A percentile compares a stretch with the other conserved stretches of the same genome.
These are phyloP conservation scores for Carpinus fangiana DNA, from an alignment of 306 rosid species.

Conservation along the genomic window DNA sequence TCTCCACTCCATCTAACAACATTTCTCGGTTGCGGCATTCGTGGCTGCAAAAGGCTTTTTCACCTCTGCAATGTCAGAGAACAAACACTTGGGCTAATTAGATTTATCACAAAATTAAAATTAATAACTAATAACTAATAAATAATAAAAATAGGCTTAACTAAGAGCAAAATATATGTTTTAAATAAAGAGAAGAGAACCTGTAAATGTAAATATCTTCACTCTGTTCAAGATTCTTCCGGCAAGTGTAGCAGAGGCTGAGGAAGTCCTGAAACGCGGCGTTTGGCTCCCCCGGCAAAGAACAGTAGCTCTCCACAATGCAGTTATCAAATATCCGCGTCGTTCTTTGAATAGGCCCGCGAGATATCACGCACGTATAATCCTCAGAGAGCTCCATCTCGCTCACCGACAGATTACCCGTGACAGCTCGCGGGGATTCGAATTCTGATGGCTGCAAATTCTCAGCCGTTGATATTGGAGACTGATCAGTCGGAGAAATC, in stretches of 20 bases:
- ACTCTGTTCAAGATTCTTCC: slow-evolving; percentile 68
- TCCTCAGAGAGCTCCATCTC: slow-evolving; percentile 85
- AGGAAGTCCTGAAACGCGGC: slow-evolving; percentile 52
- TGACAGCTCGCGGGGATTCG: slow-evolving; percentile 20
- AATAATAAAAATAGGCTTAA: too few species aligned
- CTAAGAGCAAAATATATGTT: too few species aligned
- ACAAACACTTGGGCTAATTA: background rate
- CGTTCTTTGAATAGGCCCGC: slow-evolving; percentile 73
- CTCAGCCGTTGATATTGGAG: slow-evolving; percentile 32
- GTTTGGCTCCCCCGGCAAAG: slow-evolving; percentile 22
- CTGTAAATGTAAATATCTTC: slow-evolving; percentile 86
- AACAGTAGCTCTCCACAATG: slow-evolving; percentile 50
- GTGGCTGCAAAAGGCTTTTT: slow-evolving; percentile 79
- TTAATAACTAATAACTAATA: too few species aligned
- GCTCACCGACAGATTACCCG: slow-evolving; percentile 40
- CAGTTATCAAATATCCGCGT: slow-evolving; percentile 82
- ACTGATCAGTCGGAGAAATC: slow-evolving; percentile 22
- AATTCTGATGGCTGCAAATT: slow-evolving; percentile 20
- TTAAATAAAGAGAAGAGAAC: slow-evolving; percentile 10
- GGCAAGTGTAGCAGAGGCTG: slow-evolving; percentile 79
- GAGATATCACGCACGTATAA: slow-evolving; percentile 78
- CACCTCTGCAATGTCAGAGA: slow-evolving; percentile 63
- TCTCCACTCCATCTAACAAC: slow-evolving; percentile 57
- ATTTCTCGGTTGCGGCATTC: slow-evolving; percentile 88
- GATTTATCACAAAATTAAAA: too few species aligned